Evolutionary conservation across 1,284 basidiomycete species (phyloP), one percentile per base, ranked within the genome.

Genomic region (Heliocybe sulcata): DNA sequence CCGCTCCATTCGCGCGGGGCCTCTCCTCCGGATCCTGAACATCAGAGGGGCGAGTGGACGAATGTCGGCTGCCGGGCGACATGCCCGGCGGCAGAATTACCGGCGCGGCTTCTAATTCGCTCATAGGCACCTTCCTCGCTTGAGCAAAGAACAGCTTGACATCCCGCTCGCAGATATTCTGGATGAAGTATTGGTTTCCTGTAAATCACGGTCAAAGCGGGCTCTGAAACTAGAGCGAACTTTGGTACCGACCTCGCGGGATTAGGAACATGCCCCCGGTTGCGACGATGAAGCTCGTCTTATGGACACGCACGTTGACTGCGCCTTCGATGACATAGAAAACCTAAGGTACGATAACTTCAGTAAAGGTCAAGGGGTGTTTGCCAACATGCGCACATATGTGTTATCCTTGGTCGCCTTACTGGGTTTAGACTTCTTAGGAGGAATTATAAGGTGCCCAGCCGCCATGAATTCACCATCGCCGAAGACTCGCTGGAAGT

Each of bases 381-480:
- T n/a, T n/a, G n/a, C n/a, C n/a, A 50, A 52, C 25, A 6, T 11
- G 79, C 91, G 64, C 61, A 98, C 96, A 69, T 97, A 99, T 54
- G 90, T 90, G 64, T 99, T 99, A 66, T 98, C 96, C 66, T 91
- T 94, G 4, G 92, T 86, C 45, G 83, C 80, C 69, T 98, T 99
- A 53, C 80, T 84, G 1, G 92, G 91, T 71, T 99, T 99, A 59
- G 81, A 76, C 22, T 82, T 81, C 1, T 81, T 77, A 0, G 87
- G 81, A 2, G 92, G 92, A 38, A 99, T 87, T 51, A 83, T 76
- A 33, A 98, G 76, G 54, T 94, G 82, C 0, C 97, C 97, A 16
- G 92, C 87, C 0, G 95, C 95, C 63, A 97, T 85, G 65, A 92
- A 95, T 51, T 92, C 85, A 51, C 84, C 88, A 60, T 98, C 94